A percentile compares a stretch with the other conserved stretches of the same genome.
Evolutionary conservation across 1,284 basidiomycete species (phyloP).

Genomic region (Takashimella koratensis): DNA sequence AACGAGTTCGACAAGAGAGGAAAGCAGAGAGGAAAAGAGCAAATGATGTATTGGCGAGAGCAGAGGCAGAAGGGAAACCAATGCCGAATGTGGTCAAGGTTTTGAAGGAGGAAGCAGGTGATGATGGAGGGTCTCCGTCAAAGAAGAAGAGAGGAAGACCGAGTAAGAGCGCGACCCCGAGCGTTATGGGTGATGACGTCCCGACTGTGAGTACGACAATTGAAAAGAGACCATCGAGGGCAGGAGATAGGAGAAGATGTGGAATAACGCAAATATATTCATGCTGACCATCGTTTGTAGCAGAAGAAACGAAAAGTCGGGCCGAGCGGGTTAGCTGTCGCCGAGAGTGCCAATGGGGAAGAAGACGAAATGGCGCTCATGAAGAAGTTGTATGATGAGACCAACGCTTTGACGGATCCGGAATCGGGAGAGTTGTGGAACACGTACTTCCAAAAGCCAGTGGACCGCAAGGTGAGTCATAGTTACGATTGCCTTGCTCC

Average conservation of each 20-base stretch:
- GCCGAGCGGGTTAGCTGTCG: neutral
- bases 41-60: conserved; percentile 35
- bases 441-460: conserved; percentile 75
- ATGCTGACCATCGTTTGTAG: neutral
- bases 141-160: conserved; percentile 45
- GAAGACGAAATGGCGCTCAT: conserved; percentile 28
- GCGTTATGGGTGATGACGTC: conserved; percentile 37
- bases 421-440: conserved; percentile 71
- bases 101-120: conserved; percentile 19
- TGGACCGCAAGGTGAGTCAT: conserved; percentile 62
- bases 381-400: conserved; percentile 58
- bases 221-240: neutral
- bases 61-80: conserved; percentile 44
- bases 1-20: conserved; percentile 28
- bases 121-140: conserved; percentile 9
- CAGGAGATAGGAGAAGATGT: neutral
- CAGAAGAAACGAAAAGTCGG: conserved; percentile 10
- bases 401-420: conserved; percentile 37
- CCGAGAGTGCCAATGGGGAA: conserved; percentile 1
- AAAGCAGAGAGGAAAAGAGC: conserved; percentile 39
- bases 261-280: neutral
- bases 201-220: conserved; percentile 23
- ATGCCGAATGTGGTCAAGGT: conserved; percentile 27
- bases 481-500: neutral
- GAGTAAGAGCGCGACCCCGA: conserved; percentile 36